Base-by-base conservation (phyloP, 2,329 filamentous ascomycete genomes). In the Chrysoporthe austroafricana region DNA sequence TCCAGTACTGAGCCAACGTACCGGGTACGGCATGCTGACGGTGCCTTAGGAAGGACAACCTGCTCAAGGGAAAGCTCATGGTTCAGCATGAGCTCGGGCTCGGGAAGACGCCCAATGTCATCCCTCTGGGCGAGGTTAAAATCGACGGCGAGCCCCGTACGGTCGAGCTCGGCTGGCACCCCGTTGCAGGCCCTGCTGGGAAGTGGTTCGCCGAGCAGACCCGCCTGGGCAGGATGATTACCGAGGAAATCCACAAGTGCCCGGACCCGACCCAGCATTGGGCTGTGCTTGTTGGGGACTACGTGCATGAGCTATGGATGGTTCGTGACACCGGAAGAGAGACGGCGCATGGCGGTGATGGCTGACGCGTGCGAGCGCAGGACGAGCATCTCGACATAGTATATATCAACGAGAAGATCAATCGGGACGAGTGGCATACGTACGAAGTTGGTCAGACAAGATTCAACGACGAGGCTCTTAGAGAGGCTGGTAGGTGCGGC, bases 231-330 rank as follows among this genome's bases (percentile, higher is more conserved):
- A 84, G 83, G 75, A 77, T 85, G 78, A 87, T 88, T 68, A 86
- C 84, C 0, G 82, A 85, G 58, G 83, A 81, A 70, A 82, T 85
- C 64, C 81, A 85, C 71, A 80, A 78, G 66, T 87, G 85, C 69
- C 86, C 86, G 0, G 86, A 88, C 72, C 86, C 86, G 3, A 87
- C 85, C 4, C 86, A 88, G 75, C 86, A 88, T 72, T 88, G 86
- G 86, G 85, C 84, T 2, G 83, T 88, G 1, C 77, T 88, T 0
- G 84, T 88, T 0, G 85, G 84, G 1, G 84, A 83, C 14, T 88
- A 79, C 72, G 81, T 80, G 1, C 85, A 88, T 73, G 80, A 88
- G 73, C 75, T 88, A n/a, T 88, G 86, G 85, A 88, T 88, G 85
- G 83, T 83, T 46, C 6, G 63, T 64, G 39, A 14, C 11, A 18